These are phyloP conservation scores for Paraurostyla sp. DNA, from an alignment of 73 alveolate species.

Conservation along the genomic window DNA sequence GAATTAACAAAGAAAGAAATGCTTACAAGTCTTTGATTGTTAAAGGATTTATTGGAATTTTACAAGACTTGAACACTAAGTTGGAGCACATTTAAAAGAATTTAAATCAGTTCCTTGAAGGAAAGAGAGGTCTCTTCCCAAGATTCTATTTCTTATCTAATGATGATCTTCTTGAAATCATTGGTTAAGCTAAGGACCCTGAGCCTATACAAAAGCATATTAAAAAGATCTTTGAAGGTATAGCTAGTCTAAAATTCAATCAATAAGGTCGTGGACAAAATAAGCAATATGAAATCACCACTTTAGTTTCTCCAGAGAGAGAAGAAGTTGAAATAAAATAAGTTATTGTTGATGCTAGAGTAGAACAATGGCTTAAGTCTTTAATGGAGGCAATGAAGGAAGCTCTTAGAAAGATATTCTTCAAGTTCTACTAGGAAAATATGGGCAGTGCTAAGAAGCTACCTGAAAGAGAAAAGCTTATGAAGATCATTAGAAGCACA, in stretches of 20 bases:
- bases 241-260: conserved; percentile 84
- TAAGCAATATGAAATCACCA: conserved; percentile 89
- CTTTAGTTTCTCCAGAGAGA: conserved; percentile 95
- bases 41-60: conserved; percentile 74
- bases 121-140: conserved; percentile 98
- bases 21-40: conserved; percentile 71
- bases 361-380: conserved; percentile 96
- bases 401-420: conserved; percentile 82
- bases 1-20: conserved; percentile 81
- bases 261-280: conserved; percentile 65
- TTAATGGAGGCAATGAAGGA: conserved; percentile 95
- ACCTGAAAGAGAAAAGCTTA: conserved; percentile 68
- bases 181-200: conserved; percentile 98
- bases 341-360: conserved; percentile 92
- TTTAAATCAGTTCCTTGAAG: conserved; percentile 96
- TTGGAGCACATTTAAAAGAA: conserved; percentile 97
- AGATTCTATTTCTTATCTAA: conserved; percentile 99
- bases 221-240: conserved; percentile 99
- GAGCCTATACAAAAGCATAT: conserved; percentile 97
- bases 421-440: conserved; percentile 56
- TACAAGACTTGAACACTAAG: conserved; percentile 74
- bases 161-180: conserved; percentile 98
- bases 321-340: conserved; percentile 89
- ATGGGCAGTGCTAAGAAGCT: conserved; percentile 53
- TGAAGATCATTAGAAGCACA: conserved; percentile 69